phyloP scores from a whole-genome alignment of 345 rosid genomes.

The Hibiscus tridactylites region DNA sequence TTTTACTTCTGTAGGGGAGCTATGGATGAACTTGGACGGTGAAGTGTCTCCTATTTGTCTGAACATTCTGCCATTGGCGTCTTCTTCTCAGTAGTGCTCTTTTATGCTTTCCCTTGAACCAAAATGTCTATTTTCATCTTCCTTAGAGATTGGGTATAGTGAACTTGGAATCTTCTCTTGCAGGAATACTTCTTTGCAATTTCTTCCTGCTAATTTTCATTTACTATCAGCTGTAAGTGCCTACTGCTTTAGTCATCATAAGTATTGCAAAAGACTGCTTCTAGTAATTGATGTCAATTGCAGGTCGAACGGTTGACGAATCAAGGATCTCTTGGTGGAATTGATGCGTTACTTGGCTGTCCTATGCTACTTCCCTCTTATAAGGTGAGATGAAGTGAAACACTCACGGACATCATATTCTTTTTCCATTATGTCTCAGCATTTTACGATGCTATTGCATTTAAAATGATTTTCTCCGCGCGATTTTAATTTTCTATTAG shows the following conservation, averaged over 20 bases:
- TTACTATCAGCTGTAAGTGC: conserved; percentile 69
- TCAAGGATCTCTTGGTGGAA: conserved; percentile 79
- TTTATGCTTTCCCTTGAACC: conserved; percentile 9
- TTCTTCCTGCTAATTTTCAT: conserved; percentile 67
- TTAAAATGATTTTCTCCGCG: neutral
- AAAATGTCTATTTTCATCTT: conserved; percentile 7
- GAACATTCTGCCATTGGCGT: conserved; percentile 62
- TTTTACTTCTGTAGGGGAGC: conserved; percentile 48
- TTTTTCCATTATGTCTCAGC: neutral
- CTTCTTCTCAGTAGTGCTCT: conserved; percentile 46
- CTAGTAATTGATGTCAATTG: conserved; percentile 3
- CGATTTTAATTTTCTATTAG: neutral
- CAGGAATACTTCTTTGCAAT: conserved; percentile 54
- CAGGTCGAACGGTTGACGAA: conserved; percentile 72
- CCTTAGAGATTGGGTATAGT: conserved; percentile 6
- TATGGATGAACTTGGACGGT: conserved; percentile 94
- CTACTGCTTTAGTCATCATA: conserved; percentile 15
- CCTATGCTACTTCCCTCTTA: conserved; percentile 78
- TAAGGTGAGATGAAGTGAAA: conserved; percentile 35
- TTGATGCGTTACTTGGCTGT: conserved; percentile 86
- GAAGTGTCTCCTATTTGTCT: conserved; percentile 74
- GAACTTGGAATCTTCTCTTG: conserved; percentile 22
- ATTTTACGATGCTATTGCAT: neutral
- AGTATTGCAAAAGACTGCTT: conserved; percentile 8
- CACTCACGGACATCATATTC: neutral